Evolutionary conservation across 352 stramenopile species (phyloP), one percentile per base, ranked within the genome.

Genomic region (Phytopythium ostracodes): DNA sequence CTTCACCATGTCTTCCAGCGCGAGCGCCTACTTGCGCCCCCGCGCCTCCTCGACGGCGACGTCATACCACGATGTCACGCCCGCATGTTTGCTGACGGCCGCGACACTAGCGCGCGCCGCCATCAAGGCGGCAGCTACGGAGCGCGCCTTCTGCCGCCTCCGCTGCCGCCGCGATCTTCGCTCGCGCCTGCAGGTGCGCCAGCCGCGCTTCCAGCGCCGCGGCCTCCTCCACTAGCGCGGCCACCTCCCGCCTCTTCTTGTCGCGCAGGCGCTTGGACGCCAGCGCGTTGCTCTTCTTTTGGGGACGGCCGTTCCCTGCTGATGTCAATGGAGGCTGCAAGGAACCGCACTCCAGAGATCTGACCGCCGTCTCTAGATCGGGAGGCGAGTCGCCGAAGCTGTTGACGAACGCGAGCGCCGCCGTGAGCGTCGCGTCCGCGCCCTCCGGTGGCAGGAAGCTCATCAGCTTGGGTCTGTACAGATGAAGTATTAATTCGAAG

Each of bases 231-330:
- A n/a, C 4, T 25, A 55, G 49, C 49, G 49, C 49, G 1, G 49
- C 27, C 49, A 55, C 33, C 25, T 55, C 49, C 24, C 10, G 24
- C 49, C 22, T 55, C 49, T 55, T 55, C 49, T 55, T 55, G 15
- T 38, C 24, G 14, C 49, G 10, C 2, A 55, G 49, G 12, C 49
- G 49, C 27, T 55, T 55, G 49, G 49, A 40, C 27, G 25, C 49
- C 10, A 38, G 49, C 49, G 49, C 49, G 6, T 20, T 55, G 25
- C 49, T 55, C 49, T 55, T 55, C 49, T 55, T 55, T 11, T 15
- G 6, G 7, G 33, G 33, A 33, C 29, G 29, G 31, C 31, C 31
- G 9, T 9, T 9, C 31, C 31, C 9, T 9, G 31, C 31, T 36
- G 31, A 9, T 36, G n/a, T n/a, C n/a, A n/a, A n/a, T n/a, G n/a